These are phyloP conservation scores for Diaporthe citri DNA, from an alignment of 2,329 filamentous ascomycete species.

Conservation along the genomic window DNA sequence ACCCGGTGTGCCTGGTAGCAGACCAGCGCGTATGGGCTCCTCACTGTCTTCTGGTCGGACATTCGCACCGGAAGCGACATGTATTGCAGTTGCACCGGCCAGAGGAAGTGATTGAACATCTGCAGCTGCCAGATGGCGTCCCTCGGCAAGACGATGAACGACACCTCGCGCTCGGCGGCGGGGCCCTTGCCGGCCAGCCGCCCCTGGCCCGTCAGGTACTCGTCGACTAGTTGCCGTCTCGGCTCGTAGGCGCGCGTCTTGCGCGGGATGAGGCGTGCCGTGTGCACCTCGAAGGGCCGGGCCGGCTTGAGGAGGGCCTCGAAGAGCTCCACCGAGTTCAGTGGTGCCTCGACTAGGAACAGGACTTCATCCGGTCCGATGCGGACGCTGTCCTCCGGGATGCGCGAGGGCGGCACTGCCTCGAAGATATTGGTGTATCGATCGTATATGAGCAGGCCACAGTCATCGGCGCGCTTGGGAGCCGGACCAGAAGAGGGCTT, in stretches of 20 bases:
- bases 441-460: conserved; percentile 34
- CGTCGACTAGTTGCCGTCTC: conserved; percentile 13
- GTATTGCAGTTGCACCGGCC: conserved; percentile 35
- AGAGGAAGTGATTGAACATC: conserved; percentile 30
- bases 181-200: conserved; percentile 13
- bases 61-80: conserved; percentile 25
- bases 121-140: conserved; percentile 32
- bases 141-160: conserved; percentile 26
- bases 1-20: conserved; percentile 35
- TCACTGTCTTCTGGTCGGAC: conserved; percentile 21
- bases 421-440: conserved; percentile 35
- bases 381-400: conserved; percentile 28
- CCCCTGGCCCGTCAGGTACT: conserved; percentile 32
- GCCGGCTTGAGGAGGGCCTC: conserved; percentile 34
- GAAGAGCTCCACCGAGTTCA: conserved; percentile 34
- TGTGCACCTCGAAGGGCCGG: conserved; percentile 28
- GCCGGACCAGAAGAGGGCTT: background rate
- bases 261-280: conserved; percentile 24
- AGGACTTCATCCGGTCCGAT: conserved; percentile 33
- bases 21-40: conserved; percentile 28
- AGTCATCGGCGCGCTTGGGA: conserved; percentile 22
- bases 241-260: conserved; percentile 19
- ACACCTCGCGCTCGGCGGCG: conserved; percentile 30
- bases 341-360: conserved; percentile 30
- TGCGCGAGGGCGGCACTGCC: background rate